phyloP scores from a whole-genome alignment of 352 stramenopile species.

The Phytophthora litchii region DNA sequence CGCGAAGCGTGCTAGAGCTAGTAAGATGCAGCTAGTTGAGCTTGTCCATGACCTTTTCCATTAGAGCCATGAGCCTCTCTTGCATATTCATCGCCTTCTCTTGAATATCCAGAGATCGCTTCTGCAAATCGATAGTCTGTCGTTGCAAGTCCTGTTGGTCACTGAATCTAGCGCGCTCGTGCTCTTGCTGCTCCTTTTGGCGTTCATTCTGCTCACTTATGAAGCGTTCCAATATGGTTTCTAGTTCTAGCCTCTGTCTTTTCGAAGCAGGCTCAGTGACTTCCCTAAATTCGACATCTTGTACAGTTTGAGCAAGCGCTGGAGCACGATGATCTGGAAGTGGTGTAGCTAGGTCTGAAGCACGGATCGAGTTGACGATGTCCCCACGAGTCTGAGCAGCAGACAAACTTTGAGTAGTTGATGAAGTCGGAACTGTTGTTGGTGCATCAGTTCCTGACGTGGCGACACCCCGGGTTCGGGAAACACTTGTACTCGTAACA shows the following conservation, averaged over 20 bases:
- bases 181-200: slow-evolving; percentile 15
- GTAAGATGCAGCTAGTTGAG: slow-evolving; percentile 6
- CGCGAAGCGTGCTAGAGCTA: too few relatives aligned
- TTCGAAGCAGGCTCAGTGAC: slow-evolving; percentile 12
- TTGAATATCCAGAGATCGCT: slow-evolving; percentile 29
- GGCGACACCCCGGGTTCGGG: not conserved
- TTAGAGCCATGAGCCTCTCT: slow-evolving; percentile 29
- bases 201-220: slow-evolving; percentile 20
- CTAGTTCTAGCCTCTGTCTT: slow-evolving; percentile 19
- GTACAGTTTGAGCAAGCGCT: not conserved
- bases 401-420: not conserved
- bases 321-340: not conserved
- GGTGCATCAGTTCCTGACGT: not conserved
- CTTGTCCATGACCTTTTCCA: slow-evolving; percentile 40
- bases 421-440: not conserved
- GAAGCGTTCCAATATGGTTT: slow-evolving; percentile 26
- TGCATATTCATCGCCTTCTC: slow-evolving; percentile 36
- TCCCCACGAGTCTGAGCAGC: not conserved
- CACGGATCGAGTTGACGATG: not conserved
- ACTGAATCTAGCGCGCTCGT: slow-evolving; percentile 9
- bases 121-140: slow-evolving; percentile 29
- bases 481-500: not conserved
- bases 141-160: slow-evolving; percentile 30
- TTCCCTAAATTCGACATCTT: not conserved
- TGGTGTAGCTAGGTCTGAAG: not conserved